Evolutionary conservation across 805 yeast genomes (phyloP).

Genomic region (Wickerhamiella lipophila): DNA sequence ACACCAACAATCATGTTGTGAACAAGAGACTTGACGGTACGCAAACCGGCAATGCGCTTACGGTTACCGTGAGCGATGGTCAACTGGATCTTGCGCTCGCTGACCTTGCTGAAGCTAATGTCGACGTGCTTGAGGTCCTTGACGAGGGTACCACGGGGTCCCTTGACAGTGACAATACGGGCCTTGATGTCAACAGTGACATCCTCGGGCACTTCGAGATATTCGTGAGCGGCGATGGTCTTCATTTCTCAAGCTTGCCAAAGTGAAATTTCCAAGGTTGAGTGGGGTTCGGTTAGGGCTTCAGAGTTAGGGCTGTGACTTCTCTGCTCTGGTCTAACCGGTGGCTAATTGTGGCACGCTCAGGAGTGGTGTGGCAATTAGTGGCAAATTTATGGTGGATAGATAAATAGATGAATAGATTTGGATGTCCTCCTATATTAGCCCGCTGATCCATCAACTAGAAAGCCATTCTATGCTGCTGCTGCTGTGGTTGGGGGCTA

Average conservation of each 20-base stretch:
- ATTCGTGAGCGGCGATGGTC: conserved; percentile 79
- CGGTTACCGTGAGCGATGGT: conserved; percentile 98
- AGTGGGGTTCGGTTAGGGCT: conserved; percentile 11
- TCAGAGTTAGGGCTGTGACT: conserved; percentile 4
- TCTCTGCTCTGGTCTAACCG: background rate
- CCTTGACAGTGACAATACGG: conserved; percentile 78
- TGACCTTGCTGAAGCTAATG: conserved; percentile 74
- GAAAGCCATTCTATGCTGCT: too few species aligned
- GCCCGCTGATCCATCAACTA: too few species aligned
- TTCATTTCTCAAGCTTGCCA: conserved; percentile 37
- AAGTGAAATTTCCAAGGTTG: background rate
- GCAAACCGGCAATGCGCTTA: conserved; percentile 98
- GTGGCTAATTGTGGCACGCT: background rate
- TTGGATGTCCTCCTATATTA: too few species aligned
- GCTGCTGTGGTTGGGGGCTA: too few species aligned
- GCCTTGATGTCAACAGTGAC: conserved; percentile 86
- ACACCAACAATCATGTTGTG: conserved; percentile 96
- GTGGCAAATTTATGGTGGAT: too few species aligned
- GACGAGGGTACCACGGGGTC: conserved; percentile 92
- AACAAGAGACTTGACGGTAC: conserved; percentile 94
- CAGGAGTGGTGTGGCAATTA: too few species aligned
- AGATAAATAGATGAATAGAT: too few species aligned
- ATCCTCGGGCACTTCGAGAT: conserved; percentile 79
- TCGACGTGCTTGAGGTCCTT: conserved; percentile 91
- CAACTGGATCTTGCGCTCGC: conserved; percentile 64